phyloP scores from a whole-genome alignment of 1,284 basidiomycete species.

The Trichosporon faecale region DNA sequence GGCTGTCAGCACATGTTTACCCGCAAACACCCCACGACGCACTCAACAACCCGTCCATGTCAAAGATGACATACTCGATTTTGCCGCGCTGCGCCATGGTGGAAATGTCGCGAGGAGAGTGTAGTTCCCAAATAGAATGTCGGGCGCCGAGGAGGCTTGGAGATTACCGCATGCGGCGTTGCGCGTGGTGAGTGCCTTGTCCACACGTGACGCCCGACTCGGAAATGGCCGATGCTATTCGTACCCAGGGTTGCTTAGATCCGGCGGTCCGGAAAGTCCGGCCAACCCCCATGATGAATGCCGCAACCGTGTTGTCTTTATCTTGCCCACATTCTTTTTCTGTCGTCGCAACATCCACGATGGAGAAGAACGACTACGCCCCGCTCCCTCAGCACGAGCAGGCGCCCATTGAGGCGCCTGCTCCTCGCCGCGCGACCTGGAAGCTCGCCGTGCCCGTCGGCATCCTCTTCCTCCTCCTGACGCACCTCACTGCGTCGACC shows the following conservation, averaged over 20 bases:
- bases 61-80: conserved; percentile 52
- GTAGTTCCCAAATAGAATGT: neutral
- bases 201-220: neutral
- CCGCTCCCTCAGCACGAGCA: conserved; percentile 1
- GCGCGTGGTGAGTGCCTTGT: neutral
- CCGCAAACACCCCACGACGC: conserved; percentile 4
- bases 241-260: neutral
- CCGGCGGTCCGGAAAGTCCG: neutral
- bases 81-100: conserved; percentile 24
- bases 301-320: neutral
- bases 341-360: neutral
- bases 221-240: neutral
- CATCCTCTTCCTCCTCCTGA: conserved; percentile 1
- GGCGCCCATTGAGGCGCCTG: neutral
- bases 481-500: neutral
- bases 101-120: neutral
- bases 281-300: neutral
- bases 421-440: neutral
- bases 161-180: neutral
- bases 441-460: neutral
- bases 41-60: conserved; percentile 52
- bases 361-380: neutral
- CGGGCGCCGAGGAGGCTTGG: neutral
- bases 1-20: conserved; percentile 4
- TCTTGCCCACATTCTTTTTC: neutral